Evolutionary conservation across 208 protist genomes (phyloP), one percentile per base, ranked within the genome.

Genomic region (Wallacemonas sp.): DNA sequence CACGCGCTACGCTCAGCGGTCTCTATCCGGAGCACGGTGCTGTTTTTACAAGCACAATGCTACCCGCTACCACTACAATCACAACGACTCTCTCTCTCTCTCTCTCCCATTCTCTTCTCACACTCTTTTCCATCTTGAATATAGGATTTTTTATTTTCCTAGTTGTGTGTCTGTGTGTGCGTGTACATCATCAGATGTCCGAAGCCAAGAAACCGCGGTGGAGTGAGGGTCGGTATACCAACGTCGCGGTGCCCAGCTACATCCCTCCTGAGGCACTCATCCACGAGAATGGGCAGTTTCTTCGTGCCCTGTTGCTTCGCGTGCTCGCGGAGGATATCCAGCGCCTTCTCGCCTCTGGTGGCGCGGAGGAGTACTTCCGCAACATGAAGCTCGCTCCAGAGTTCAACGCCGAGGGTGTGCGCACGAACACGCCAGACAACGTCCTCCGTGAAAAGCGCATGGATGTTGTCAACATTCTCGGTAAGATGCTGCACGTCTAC

Each of bases 231-330:
- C 81, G 82, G 55, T 97, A 92, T 74, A 92, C 78, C 55, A 97
- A 93, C 74, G 48, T 91, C 16, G 65, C 74, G 26, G 71, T 97
- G 22, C 91, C 91, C 20, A 93, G 79, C 73, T 97, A 97, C 65
- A 78, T 97, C 36, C 91, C 91, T 8, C 77, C 91, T 3, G 91
- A 95, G 50, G 79, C 89, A 1, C 72, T 97, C 23, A 29, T 92
- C 32, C 81, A 85, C 65, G 85, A 93, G 36, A 77, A 93, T 25
- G 91, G 89, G 18, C 88, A 92, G 71, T 93, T 95, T 63, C 59
- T 97, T 18, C 82, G 77, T 36, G 88, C 87, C 7, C 84, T 97
- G 49, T 79, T 93, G 26, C 79, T 97, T 49, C 82, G 91, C 10
- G 87, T 84, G 25, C 66, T 87, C 22, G 76, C 79, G 28, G 75